Evolutionary conservation across 1,284 basidiomycete genomes (phyloP).

Genomic region (Anthracocystis setariae): DNA sequence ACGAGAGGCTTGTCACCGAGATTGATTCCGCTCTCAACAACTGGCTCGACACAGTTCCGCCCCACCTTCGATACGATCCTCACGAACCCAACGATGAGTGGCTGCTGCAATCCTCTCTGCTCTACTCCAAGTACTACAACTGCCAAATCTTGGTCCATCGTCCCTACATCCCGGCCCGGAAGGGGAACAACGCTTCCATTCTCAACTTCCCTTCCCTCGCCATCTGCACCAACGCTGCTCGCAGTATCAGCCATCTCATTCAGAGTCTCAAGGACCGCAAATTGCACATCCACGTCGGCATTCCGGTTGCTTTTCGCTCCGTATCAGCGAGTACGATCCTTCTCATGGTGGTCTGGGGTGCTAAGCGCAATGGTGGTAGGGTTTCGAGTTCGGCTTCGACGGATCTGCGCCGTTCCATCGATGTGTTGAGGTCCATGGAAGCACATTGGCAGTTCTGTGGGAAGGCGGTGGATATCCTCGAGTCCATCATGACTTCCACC

Average conservation of each 20-base stretch:
- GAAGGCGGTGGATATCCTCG: slow-evolving; percentile 46
- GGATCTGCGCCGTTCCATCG: slow-evolving; percentile 54
- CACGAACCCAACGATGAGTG: slow-evolving; percentile 49
- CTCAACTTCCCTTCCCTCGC: slow-evolving; percentile 63
- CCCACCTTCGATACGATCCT: slow-evolving; percentile 55
- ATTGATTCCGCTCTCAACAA: slow-evolving; percentile 61
- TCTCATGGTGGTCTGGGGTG: slow-evolving; percentile 54
- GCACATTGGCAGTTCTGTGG: slow-evolving; percentile 50
- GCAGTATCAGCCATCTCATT: slow-evolving; percentile 54
- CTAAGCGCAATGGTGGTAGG: slow-evolving; percentile 48
- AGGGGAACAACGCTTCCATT: slow-evolving; percentile 40
- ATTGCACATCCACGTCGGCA: slow-evolving; percentile 27
- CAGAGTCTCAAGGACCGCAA: slow-evolving; percentile 43
- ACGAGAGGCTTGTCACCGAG: slow-evolving; percentile 59
- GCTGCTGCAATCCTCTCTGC: slow-evolving; percentile 51
- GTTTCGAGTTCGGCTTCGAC: slow-evolving; percentile 49
- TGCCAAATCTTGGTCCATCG: slow-evolving; percentile 60
- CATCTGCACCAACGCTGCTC: slow-evolving; percentile 62
- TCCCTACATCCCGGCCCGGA: slow-evolving; percentile 60
- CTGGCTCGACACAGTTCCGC: slow-evolving; percentile 58
- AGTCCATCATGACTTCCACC: slow-evolving; percentile 42
- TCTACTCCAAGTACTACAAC: slow-evolving; percentile 58
- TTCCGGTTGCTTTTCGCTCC: slow-evolving; percentile 27
- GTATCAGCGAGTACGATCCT: slow-evolving; percentile 49
- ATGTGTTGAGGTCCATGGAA: slow-evolving; percentile 50